Evolutionary conservation across 805 yeast species (phyloP).

Genomic region (Yamadazyma olivae): DNA sequence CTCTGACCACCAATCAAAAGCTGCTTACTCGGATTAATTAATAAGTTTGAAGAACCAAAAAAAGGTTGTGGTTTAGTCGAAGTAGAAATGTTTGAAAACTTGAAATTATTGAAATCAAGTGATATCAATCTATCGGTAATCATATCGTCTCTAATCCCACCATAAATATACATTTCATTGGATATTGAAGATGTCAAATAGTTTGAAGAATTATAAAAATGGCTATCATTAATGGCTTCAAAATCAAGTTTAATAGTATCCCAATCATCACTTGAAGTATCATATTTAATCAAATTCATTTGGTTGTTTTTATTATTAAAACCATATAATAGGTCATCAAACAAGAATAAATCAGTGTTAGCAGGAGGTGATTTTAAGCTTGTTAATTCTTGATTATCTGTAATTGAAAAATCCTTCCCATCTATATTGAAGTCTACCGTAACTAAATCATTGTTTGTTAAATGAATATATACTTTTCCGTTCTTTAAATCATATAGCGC

Average conservation of each 20-base stretch:
- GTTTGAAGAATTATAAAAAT: slow-evolving; percentile 34
- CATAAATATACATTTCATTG: slow-evolving; percentile 49
- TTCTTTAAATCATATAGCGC: slow-evolving; percentile 33
- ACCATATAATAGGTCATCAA: slow-evolving; percentile 26
- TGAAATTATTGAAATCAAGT: slow-evolving; percentile 32
- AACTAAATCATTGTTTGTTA: slow-evolving; percentile 35
- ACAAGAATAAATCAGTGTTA: slow-evolving; percentile 29
- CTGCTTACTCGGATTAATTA: slow-evolving; percentile 44
- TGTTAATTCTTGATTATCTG: slow-evolving; percentile 19
- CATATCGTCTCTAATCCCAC: slow-evolving; percentile 34
- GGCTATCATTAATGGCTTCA: slow-evolving; percentile 22
- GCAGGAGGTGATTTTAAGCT: slow-evolving; percentile 28
- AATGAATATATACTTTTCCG: slow-evolving; percentile 33
- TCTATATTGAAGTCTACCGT: slow-evolving; percentile 32
- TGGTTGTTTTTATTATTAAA: slow-evolving; percentile 9
- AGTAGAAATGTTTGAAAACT: slow-evolving; percentile 40
- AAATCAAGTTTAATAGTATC: slow-evolving; percentile 14
- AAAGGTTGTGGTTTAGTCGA: slow-evolving; percentile 55
- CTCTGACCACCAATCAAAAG: slow-evolving; percentile 68
- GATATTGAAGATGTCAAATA: slow-evolving; percentile 39
- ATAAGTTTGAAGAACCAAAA: slow-evolving; percentile 46
- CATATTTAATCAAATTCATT: slow-evolving; percentile 6
- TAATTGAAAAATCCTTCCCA: slow-evolving; percentile 19
- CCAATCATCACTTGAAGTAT: slow-evolving; percentile 6
- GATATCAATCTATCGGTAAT: slow-evolving; percentile 44